Evolutionary conservation across 345 rosid species (phyloP).

Genomic region (Alliaria petiolata): DNA sequence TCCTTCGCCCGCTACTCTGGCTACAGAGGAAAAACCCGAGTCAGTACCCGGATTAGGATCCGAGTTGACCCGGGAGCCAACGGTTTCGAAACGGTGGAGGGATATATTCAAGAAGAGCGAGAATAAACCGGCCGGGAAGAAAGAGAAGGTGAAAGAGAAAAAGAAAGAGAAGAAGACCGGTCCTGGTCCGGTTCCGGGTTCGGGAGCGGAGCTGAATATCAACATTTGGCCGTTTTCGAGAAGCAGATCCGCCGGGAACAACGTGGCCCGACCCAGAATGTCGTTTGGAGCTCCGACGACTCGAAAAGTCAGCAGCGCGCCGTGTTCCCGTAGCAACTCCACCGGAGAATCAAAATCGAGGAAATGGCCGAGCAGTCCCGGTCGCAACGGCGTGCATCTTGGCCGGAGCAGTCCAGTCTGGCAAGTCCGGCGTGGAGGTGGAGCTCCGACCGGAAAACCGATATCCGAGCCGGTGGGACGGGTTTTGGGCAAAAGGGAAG

Average conservation of each 20-base stretch:
- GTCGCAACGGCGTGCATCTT: constrained; percentile 60
- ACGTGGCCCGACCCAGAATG: constrained; percentile 50
- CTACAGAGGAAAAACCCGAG: constrained; percentile 8
- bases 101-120: constrained; percentile 58
- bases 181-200: constrained; percentile 27
- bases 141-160: constrained; percentile 33
- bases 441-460: constrained; percentile 19
- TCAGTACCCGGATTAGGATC: constrained; percentile 21
- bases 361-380: constrained; percentile 67
- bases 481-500: constrained; percentile 15
- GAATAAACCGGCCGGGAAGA: constrained; percentile 37
- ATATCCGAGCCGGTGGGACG: constrained; percentile 17
- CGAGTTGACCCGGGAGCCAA: constrained; percentile 5
- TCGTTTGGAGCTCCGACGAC: constrained; percentile 37
- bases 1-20: neutral
- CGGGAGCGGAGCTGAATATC: constrained; percentile 59
- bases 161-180: constrained; percentile 37
- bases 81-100: constrained; percentile 67
- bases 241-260: constrained; percentile 77
- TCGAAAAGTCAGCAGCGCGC: constrained; percentile 77
- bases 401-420: constrained; percentile 77
- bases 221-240: constrained; percentile 83
- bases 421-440: constrained; percentile 57
- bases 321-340: constrained; percentile 78
- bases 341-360: constrained; percentile 43